phyloP scores from a whole-genome alignment of 2,329 filamentous ascomycete species.

The Cylindrodendrum hubeiense region DNA sequence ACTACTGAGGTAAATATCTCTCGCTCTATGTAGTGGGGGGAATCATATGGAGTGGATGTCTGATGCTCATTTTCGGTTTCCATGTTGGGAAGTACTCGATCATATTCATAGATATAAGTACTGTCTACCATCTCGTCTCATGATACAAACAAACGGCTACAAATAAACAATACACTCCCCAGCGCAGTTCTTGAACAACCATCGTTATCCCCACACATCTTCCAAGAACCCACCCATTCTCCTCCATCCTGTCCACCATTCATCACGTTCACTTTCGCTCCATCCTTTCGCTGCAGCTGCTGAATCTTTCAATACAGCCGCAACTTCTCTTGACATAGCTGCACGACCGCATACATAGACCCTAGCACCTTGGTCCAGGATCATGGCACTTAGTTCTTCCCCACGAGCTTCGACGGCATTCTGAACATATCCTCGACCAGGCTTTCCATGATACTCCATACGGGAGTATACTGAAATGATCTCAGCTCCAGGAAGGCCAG shows the following conservation, averaged over 20 bases:
- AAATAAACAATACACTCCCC: too few relatives aligned
- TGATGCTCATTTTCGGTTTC: too few relatives aligned
- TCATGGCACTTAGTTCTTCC: neutral
- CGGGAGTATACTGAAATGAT: constrained; percentile 7
- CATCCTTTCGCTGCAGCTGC: constrained; percentile 1
- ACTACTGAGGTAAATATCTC: neutral
- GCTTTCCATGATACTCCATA: constrained; percentile 4
- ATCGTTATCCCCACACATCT: constrained; percentile 21
- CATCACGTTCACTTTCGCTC: neutral
- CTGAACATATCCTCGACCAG: constrained; percentile 16
- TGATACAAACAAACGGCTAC: too few relatives aligned
- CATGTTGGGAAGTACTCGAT: too few relatives aligned
- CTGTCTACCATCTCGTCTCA: too few relatives aligned
- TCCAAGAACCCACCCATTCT: constrained; percentile 6
- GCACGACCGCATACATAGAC: constrained; percentile 19
- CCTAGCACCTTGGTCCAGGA: constrained; percentile 4
- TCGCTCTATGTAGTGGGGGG: too few relatives aligned
- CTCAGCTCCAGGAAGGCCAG: constrained; percentile 4
- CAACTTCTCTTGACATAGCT: constrained; percentile 18
- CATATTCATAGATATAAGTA: too few relatives aligned
- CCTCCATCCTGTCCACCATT: constrained; percentile 5
- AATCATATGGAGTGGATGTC: too few relatives aligned
- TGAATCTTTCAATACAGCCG: neutral
- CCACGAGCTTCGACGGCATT: neutral
- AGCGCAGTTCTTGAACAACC: too few relatives aligned